A percentile compares a stretch with the other conserved stretches of the same genome.
Evolutionary conservation across 2,329 filamentous ascomycete species (phyloP).

Genomic region (Penicillium rolfsii): DNA sequence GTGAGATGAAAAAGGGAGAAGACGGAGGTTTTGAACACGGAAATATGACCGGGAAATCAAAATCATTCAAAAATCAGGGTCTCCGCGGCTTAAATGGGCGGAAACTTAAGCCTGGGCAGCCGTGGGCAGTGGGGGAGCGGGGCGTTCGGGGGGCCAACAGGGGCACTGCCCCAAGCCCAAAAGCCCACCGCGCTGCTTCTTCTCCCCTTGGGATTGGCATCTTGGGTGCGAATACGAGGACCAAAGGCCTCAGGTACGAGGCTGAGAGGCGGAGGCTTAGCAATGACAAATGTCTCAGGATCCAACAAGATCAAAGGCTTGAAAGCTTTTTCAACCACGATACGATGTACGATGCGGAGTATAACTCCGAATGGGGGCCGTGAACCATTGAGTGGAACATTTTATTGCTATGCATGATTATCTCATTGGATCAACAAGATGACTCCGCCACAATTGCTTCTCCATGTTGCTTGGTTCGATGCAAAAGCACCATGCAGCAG

Average conservation of each 20-base stretch:
- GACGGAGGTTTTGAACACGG: neutral
- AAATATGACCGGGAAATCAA: neutral
- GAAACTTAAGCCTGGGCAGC: neutral
- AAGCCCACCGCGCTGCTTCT: neutral
- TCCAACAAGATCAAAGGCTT: neutral
- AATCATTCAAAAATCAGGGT: neutral
- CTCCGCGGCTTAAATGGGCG: constrained; percentile 2
- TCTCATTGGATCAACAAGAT: neutral
- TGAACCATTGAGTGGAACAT: neutral
- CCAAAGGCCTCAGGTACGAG: neutral
- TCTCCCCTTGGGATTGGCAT: neutral
- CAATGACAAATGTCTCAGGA: neutral
- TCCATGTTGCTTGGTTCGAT: neutral
- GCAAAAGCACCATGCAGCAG: neutral
- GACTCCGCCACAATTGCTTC: neutral
- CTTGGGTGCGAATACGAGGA: neutral
- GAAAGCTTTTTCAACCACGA: neutral
- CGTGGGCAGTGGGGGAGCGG: neutral
- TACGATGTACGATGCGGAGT: neutral
- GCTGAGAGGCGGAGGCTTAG: constrained; percentile 2
- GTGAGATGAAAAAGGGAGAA: neutral
- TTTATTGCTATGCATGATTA: too few species aligned
- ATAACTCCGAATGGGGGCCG: neutral
- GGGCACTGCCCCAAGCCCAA: neutral
- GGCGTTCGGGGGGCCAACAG: too few species aligned